These are phyloP conservation scores for Alternaria viburni DNA, from an alignment of 2,329 filamentous ascomycete genomes.

Conservation along the genomic window DNA sequence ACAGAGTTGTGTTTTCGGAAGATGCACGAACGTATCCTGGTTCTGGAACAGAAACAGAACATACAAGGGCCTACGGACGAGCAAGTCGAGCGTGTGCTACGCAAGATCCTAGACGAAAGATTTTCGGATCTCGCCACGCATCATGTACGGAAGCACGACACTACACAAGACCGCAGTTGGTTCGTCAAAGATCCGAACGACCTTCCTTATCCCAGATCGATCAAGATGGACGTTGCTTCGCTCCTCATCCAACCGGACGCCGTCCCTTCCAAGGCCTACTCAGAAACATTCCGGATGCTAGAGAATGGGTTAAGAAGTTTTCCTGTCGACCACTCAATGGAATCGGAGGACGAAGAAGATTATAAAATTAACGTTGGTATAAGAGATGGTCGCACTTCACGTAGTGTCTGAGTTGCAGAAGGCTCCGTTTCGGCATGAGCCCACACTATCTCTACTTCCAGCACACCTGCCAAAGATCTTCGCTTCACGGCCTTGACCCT, in stretches of 20 bases:
- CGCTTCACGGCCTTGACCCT: neutral
- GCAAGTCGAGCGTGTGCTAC: conserved; percentile 44
- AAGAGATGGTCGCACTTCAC: neutral
- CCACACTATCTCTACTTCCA: neutral
- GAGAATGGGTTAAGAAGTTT: conserved; percentile 28
- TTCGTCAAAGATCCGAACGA: conserved; percentile 27
- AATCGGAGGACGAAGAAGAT: conserved; percentile 3
- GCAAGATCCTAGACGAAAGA: conserved; percentile 43
- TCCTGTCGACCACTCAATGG: conserved; percentile 14
- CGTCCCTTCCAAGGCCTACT: conserved; percentile 38
- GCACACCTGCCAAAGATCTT: neutral
- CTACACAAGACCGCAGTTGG: conserved; percentile 20
- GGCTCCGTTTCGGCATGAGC: neutral
- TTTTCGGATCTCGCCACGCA: conserved; percentile 26
- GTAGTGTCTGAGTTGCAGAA: conserved; percentile 1
- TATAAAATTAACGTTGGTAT: neutral
- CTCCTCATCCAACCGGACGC: conserved; percentile 36
- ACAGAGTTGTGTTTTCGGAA: conserved; percentile 38
- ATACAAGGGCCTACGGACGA: conserved; percentile 37
- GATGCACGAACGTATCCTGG: conserved; percentile 33
- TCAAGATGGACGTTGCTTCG: conserved; percentile 26
- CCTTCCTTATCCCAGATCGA: conserved; percentile 15
- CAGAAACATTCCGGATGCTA: conserved; percentile 37
- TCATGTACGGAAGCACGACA: conserved; percentile 9
- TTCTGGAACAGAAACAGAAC: conserved; percentile 35